Base-by-base conservation (phyloP, 768 basidiomycete genomes). In the Pleurotus sapidus region DNA sequence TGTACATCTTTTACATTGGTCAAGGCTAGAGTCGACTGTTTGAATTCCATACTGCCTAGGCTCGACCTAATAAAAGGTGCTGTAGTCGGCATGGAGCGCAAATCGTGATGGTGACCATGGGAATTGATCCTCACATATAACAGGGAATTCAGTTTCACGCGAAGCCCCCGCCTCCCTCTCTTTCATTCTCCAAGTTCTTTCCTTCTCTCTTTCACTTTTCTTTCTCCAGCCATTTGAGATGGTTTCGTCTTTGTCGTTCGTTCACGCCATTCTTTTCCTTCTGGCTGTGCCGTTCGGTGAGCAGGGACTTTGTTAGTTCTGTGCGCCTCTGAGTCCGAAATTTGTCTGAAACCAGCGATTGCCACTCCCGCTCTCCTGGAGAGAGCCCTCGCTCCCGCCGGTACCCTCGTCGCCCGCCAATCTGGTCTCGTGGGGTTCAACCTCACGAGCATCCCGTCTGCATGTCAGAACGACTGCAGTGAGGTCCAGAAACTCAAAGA, bases 201-300 rank as follows among this genome's bases (percentile, higher is more conserved):
- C 8, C 51, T 54, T 25, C n/a, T 39, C 24, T 20, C 37, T 45
- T 23, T 45, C 20, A 17, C n/a, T 45, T 54, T 42, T 17, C 51
- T 54, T 54, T 54, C 51, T 40, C 51, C 24, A 42, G 38, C 51
- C 51, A 54, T 54, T 39, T 54, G 51, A 39, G 51, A 54, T 54
- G 51, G 51, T 54, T 24, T 54, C 51, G 24, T 54, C 37, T 30
- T 18, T 42, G 15, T 25, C 51, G 23, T n/a, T 54, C 12, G n/a
- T 54, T 54, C 39, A 40, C 6, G 37, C 38, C 51, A 14, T 54
- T 54, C 38, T 42, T 54, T 54, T 23, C 37, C 24, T 54, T 39
- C 24, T 54, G 39, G 51, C 51, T 5, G 39, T 54, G 37, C 51
- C 51, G 38, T 42, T 40, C 20, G 51, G 51, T 54, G 4, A n/a